Evolutionary conservation across 768 basidiomycete species (phyloP).

Genomic region (Mycena maculata): DNA sequence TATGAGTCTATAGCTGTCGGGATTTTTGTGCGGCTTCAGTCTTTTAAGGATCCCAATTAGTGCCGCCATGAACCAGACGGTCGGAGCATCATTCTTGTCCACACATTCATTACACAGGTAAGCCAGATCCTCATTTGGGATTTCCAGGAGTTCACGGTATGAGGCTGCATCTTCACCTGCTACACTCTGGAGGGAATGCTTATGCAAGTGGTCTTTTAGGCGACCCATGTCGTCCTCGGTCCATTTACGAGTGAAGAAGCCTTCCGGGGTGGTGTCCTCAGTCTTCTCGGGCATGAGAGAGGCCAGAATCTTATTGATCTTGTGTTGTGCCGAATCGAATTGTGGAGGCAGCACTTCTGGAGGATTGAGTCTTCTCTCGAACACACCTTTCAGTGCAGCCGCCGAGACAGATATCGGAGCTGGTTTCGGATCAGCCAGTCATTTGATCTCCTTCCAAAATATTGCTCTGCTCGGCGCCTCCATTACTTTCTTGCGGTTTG

Average conservation of each 20-base stretch:
- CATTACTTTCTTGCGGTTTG: conserved; percentile 8
- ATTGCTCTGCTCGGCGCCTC: conserved; percentile 1
- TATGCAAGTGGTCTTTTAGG: not conserved
- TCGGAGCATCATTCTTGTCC: not conserved
- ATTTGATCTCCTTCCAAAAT: conserved; percentile 16
- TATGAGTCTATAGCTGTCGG: too few species aligned
- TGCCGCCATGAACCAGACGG: too few species aligned
- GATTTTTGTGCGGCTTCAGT: not conserved
- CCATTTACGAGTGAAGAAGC: not conserved
- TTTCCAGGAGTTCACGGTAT: not conserved
- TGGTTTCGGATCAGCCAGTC: conserved; percentile 3
- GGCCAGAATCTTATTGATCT: not conserved
- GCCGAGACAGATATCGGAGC: conserved; percentile 5
- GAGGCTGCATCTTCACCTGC: not conserved
- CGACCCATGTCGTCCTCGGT: not conserved
- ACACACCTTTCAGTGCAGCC: not conserved
- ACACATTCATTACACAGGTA: not conserved
- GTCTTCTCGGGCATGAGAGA: not conserved
- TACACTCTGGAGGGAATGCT: not conserved
- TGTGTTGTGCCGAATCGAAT: not conserved
- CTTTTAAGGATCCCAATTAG: not conserved
- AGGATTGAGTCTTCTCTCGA: too few species aligned
- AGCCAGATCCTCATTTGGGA: not conserved
- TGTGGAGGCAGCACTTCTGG: not conserved
- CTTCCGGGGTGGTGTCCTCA: not conserved